Percentiles rank a stretch among this genome's conserved stretches.
Conservation (phyloP, 805 yeast genomes). For the Schwanniomyces pseudopolymorphus region DNA sequence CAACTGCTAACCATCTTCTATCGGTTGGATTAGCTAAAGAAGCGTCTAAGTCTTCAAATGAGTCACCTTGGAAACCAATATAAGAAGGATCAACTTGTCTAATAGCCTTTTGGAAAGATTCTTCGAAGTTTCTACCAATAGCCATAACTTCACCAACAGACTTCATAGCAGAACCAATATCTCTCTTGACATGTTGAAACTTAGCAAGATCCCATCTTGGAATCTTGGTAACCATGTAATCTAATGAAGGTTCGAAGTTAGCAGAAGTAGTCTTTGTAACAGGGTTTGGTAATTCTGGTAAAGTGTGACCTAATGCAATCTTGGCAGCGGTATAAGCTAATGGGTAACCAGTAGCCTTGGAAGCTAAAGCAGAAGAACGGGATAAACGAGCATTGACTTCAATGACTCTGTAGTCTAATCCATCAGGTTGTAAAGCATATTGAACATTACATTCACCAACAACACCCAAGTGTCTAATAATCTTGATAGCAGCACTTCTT, state of each 20-base stretch:
- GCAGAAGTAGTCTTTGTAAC: constrained; percentile 96
- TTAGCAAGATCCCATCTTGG: constrained; percentile 98
- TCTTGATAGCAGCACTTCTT: constrained; percentile 95
- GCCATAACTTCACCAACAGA: constrained; percentile 99
- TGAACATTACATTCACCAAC: constrained; percentile 99
- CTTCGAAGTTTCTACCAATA: constrained; percentile 96
- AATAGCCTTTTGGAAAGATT: constrained; percentile 95
- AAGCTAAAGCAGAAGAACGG: constrained; percentile 95
- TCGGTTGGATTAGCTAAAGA: constrained; percentile 86
- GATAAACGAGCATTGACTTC: constrained; percentile 97
- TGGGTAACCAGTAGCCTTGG: constrained; percentile 98
- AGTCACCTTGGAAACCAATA: constrained; percentile 87
- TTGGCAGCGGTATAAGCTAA: constrained; percentile 98
- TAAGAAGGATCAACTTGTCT: constrained; percentile 93
- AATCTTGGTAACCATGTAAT: constrained; percentile 93
- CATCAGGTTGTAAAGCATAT: constrained; percentile 94
- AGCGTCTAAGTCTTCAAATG: constrained; percentile 73
- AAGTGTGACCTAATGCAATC: constrained; percentile 90
- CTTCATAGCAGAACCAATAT: constrained; percentile 94
- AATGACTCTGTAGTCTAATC: constrained; percentile 91
- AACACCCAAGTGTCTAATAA: constrained; percentile 96
- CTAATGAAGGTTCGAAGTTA: constrained; percentile 94
- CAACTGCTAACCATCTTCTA: constrained; percentile 97
- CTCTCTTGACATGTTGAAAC: constrained; percentile 92
- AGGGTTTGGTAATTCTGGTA: constrained; percentile 94